Percentiles rank a stretch among this genome's conserved stretches.
phyloP scores from a whole-genome alignment of 164 flowering plant species.

The Berberis thunbergii region DNA sequence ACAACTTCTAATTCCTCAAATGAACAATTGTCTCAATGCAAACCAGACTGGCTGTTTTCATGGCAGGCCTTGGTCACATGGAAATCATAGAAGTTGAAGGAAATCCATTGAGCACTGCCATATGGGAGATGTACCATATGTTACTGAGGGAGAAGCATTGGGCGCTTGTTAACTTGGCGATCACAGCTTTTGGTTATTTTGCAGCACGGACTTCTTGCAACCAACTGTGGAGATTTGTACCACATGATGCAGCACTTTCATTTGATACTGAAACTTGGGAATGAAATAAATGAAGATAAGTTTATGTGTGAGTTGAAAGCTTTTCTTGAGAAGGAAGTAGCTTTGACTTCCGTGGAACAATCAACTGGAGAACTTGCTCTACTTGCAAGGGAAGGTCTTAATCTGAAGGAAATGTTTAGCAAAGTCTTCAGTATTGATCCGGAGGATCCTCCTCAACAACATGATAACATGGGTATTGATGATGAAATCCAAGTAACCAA shows the following conservation, averaged over 20 bases:
- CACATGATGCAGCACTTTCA: conserved; percentile 79
- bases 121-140: conserved; percentile 42
- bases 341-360: conserved; percentile 26
- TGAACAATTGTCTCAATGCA: conserved; percentile 35
- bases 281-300: conserved; percentile 20
- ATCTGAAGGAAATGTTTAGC: conserved; percentile 37
- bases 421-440: conserved; percentile 12
- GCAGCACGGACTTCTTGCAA: conserved; percentile 67
- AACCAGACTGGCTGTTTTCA: conserved; percentile 60
- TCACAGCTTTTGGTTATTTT: conserved; percentile 76
- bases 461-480: conserved; percentile 34
- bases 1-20: conserved; percentile 25
- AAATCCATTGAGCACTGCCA: conserved; percentile 38
- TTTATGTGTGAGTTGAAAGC: conserved; percentile 73
- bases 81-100: conserved; percentile 47
- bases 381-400: conserved; percentile 50
- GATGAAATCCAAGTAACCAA: conserved; percentile 28
- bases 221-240: conserved; percentile 90
- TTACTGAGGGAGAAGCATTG: conserved; percentile 75
- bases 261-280: conserved; percentile 24
- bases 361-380: conserved; percentile 37
- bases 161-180: conserved; percentile 69
- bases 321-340: conserved; percentile 77
- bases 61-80: conserved; percentile 64
- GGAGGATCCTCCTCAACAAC: conserved; percentile 7